Base-by-base conservation (phyloP, 2,329 filamentous ascomycete genomes). In the Fusarium palustre region DNA sequence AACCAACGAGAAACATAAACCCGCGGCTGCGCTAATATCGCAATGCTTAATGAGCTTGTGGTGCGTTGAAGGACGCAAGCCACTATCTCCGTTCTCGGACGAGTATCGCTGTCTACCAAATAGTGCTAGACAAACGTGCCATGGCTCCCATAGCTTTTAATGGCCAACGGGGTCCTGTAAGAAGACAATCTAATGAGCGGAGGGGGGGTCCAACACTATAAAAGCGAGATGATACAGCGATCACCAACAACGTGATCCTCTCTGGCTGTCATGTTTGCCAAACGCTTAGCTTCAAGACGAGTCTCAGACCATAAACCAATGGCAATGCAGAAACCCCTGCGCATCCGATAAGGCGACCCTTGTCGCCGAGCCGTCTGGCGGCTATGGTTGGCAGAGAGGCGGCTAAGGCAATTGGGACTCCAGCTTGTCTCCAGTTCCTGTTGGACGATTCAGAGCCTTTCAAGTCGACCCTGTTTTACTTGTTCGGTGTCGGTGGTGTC, bases 241-340 rank as follows among this genome's bases (percentile, higher is more conserved):
- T 67, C 49, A 55, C 67, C 59, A 70, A 68, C 59, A 61, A 41
- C 42, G n/a, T 63, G 55, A 63, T 58, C 55, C 50, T 66, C 50
- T 66, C 50, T 66, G 58, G 60, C 48, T 70, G 67, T 80, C 78
- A 79, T 77, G 75, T 78, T 79, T 79, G 76, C 76, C 75, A 63
- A 68, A 63, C 72, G 63, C 64, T 66, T 76, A 36, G 42, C 54
- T 73, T 71, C 69, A 69, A 41, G 67, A 71, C 68, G 41, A 70
- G 68, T 76, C 68, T 76, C 63, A 71, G 63, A 43, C n/a, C 25
- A 22, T 28, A 58, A 48, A 54, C 80, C 80, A 81, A 81, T 81
- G 38, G 63, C 42, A 53, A 52, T 30, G n/a, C 31, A n/a, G 49
- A 74, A 73, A 74, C 73, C 79, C 78, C 65, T 79, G 78, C 63